Evolutionary conservation across 495 filamentous ascomycete genomes (phyloP).

Genomic region (Sabuloglossum arenarium): DNA sequence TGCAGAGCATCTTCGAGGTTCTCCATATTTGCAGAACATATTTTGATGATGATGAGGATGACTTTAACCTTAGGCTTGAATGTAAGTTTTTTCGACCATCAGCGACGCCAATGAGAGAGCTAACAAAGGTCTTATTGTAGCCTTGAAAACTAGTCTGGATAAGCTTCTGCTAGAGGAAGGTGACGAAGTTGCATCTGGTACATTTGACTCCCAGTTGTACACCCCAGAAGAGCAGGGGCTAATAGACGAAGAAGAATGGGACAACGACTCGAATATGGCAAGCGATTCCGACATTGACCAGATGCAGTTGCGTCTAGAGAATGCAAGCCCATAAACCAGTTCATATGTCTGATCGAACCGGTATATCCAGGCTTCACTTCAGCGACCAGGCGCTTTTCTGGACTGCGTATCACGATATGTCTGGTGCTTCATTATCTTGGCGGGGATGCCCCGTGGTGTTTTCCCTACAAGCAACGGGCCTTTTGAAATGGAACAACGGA

Average conservation of each 20-base stretch:
- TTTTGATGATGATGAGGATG: slow-evolving; percentile 1
- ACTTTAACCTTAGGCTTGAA: slow-evolving; percentile 1
- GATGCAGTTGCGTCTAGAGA: slow-evolving; percentile 1
- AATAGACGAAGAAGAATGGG: slow-evolving; percentile 7
- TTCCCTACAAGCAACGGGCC: neutral
- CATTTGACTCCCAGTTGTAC: neutral
- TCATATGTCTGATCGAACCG: neutral
- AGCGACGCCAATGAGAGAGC: neutral
- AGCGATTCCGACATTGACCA: slow-evolving; percentile 7
- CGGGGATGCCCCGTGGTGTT: neutral
- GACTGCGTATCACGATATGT: neutral
- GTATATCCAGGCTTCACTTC: neutral
- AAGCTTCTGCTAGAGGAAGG: slow-evolving; percentile 5
- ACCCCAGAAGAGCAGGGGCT: neutral
- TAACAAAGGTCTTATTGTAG: neutral
- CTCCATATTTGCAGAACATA: slow-evolving; percentile 2
- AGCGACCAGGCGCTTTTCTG: neutral
- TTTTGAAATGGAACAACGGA: neutral
- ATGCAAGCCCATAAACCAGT: neutral
- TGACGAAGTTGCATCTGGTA: slow-evolving; percentile 6
- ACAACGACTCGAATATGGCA: slow-evolving; percentile 7
- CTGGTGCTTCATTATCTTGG: neutral
- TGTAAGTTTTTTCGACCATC: neutral
- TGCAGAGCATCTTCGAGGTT: slow-evolving; percentile 1
- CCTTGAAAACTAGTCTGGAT: neutral